phyloP scores from a whole-genome alignment of 2,329 filamentous ascomycete genomes.

The Tolypocladium inflatum region DNA sequence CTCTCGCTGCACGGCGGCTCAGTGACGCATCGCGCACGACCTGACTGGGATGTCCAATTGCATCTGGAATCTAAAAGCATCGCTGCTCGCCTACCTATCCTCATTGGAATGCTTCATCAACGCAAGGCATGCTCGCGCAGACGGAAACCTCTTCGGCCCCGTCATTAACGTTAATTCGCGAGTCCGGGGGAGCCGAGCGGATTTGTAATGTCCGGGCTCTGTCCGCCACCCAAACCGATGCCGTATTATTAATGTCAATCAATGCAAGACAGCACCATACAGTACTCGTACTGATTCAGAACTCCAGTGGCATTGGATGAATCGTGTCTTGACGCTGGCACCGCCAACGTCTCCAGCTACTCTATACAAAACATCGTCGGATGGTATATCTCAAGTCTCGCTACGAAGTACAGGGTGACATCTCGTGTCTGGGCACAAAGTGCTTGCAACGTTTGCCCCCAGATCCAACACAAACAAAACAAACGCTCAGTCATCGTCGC shows the following conservation, averaged over 20 bases:
- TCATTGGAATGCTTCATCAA: no score
- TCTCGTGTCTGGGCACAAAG: not conserved
- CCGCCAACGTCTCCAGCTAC: not conserved
- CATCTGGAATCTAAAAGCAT: not conserved
- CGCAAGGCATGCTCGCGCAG: no score
- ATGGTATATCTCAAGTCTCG: not conserved
- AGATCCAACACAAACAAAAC: not conserved
- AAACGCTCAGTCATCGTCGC: slow-evolving; percentile 5
- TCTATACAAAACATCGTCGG: not conserved
- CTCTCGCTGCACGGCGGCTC: no score
- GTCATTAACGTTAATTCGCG: not conserved
- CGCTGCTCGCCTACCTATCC: not conserved
- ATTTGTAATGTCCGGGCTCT: not conserved
- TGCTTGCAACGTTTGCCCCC: not conserved
- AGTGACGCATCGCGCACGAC: not conserved
- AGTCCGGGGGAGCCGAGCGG: not conserved
- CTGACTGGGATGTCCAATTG: not conserved
- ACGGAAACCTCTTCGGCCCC: not conserved
- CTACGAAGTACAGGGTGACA: not conserved
- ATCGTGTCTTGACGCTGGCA: not conserved
- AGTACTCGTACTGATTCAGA: no score
- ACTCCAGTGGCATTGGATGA: no score
- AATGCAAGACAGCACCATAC: not conserved
- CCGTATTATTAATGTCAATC: not conserved
- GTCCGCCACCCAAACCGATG: not conserved